Evolutionary conservation across 2,329 filamentous ascomycete species (phyloP).

Genomic region (Cercospora sesami): DNA sequence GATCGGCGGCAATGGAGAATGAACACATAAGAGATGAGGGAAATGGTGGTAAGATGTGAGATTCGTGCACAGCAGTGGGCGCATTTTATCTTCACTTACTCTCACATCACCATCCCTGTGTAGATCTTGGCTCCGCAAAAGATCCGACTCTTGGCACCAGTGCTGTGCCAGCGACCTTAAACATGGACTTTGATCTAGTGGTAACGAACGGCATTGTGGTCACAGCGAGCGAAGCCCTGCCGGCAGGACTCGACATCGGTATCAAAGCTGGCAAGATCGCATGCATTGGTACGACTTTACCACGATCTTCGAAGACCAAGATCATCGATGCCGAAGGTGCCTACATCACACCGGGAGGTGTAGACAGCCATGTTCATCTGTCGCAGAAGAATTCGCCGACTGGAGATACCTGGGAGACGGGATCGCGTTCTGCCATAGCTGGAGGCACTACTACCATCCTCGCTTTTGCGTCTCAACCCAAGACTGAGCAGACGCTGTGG

Average conservation of each 20-base stretch:
- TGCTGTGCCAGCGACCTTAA: neutral
- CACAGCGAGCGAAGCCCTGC: constrained; percentile 50
- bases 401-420: constrained; percentile 50
- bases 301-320: constrained; percentile 37
- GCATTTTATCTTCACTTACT: neutral
- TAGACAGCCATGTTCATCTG: constrained; percentile 54
- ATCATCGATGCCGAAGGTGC: constrained; percentile 50
- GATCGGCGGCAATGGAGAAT: neutral
- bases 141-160: constrained; percentile 12
- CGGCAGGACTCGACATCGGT: constrained; percentile 49
- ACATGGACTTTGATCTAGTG: constrained; percentile 44
- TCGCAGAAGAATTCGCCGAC: constrained; percentile 48
- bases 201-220: constrained; percentile 49
- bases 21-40: neutral
- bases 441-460: constrained; percentile 62
- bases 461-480: constrained; percentile 58
- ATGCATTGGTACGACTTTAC: constrained; percentile 46
- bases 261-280: constrained; percentile 50
- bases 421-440: constrained; percentile 57
- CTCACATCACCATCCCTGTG: neutral
- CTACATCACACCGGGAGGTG: constrained; percentile 50
- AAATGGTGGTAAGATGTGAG: neutral
- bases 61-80: neutral
- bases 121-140: neutral
- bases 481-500: constrained; percentile 49